A percentile compares a stretch with the other conserved stretches of the same genome.
Conservation (phyloP, 208 protist species). For the Leishmania aethiopica region DNA sequence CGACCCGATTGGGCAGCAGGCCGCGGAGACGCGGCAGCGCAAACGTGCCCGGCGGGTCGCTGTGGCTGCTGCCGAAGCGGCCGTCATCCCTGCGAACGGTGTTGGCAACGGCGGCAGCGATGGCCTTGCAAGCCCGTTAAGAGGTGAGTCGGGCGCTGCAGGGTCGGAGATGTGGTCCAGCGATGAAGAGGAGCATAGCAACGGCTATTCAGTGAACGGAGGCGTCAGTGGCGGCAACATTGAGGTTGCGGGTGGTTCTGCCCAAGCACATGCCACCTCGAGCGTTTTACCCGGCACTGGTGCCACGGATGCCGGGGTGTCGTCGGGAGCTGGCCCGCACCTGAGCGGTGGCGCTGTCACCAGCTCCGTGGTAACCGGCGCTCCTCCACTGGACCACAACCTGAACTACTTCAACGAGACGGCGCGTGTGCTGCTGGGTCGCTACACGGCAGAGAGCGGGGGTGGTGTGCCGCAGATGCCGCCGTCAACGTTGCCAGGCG, state of each 20-base stretch:
- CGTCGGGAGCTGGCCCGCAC: not conserved
- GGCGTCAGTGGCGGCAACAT: slow-evolving; percentile 1
- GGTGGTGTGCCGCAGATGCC: not conserved
- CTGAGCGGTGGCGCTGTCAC: not conserved
- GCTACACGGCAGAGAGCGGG: slow-evolving; percentile 26
- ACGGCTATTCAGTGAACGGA: not conserved
- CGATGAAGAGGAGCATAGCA: slow-evolving; percentile 22
- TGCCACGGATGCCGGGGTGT: not conserved
- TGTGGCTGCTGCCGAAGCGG: slow-evolving; percentile 28
- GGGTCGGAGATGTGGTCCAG: slow-evolving; percentile 24
- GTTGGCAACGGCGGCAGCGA: not conserved
- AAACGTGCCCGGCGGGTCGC: slow-evolving; percentile 38
- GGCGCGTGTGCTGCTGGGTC: slow-evolving; percentile 37
- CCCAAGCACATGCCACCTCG: not conserved
- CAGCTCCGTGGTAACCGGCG: not conserved
- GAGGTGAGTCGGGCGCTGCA: slow-evolving; percentile 5
- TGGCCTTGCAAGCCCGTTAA: not conserved
- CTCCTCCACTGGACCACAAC: slow-evolving; percentile 3
- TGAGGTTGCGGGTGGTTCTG: not conserved
- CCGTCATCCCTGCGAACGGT: not conserved
- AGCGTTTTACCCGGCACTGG: not conserved
- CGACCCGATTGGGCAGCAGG: slow-evolving; percentile 70
- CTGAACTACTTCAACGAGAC: slow-evolving; percentile 44
- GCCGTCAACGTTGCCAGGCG: not conserved
- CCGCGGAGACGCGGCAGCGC: slow-evolving; percentile 44